These are phyloP conservation scores for Ophiostoma triangulosporum DNA, from an alignment of 2,329 filamentous ascomycete genomes.

Conservation along the genomic window DNA sequence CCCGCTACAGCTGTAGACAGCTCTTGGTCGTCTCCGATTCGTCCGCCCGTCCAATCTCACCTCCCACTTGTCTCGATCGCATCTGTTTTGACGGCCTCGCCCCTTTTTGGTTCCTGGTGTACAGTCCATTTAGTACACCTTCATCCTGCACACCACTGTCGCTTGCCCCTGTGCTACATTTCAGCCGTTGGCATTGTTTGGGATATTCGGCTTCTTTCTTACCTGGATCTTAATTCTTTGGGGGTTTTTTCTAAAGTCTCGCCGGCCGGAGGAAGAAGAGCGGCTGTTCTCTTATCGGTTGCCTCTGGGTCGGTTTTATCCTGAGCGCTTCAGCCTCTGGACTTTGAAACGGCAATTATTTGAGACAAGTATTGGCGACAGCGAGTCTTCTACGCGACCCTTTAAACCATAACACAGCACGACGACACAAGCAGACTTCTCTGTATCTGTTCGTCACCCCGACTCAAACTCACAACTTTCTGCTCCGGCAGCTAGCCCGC, in stretches of 20 bases:
- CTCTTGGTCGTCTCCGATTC: background rate
- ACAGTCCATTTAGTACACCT: background rate
- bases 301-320: background rate
- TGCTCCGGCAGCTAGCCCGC: background rate
- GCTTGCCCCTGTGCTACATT: background rate
- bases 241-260: background rate
- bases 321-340: background rate
- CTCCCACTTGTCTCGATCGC: background rate
- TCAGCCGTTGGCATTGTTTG: background rate
- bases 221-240: too few relatives aligned
- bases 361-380: background rate
- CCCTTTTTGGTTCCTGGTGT: background rate
- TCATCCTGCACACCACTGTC: background rate
- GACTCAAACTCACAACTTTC: background rate
- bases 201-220: background rate
- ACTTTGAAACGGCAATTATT: background rate
- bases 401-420: background rate
- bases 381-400: background rate
- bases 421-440: background rate
- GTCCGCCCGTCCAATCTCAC: background rate
- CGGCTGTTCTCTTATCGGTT: background rate
- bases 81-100: background rate
- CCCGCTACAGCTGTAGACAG: background rate
- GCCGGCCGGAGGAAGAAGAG: background rate
- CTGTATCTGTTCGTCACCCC: background rate